Evolutionary conservation across 495 filamentous ascomycete genomes (phyloP), one percentile per base, ranked within the genome.

Genomic region (Penicillium odoratum): DNA sequence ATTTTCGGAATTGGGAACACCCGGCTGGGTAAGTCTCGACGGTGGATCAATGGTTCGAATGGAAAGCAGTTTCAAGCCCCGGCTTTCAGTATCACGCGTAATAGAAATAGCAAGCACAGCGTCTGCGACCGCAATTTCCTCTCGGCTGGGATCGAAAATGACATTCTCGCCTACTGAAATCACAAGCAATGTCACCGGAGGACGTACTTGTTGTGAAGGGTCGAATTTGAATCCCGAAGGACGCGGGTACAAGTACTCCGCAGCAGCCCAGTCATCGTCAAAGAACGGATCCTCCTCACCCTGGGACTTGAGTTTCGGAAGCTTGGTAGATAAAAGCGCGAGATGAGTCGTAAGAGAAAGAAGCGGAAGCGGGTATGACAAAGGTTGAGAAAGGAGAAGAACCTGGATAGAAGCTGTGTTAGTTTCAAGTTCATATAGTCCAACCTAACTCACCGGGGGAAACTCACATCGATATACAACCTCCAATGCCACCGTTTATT

Each of bases 271-370:
- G 74, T 99, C 94, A 75, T 99, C 95, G 78, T 97, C 88, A 78
- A 99, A 98, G 64, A 96, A 85, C 2, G 95, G 95, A 65, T 99
- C 95, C 75, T 99, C 94, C 68, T 96, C 92, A 53, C 80, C 80
- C 65, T 92, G 85, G 25, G 91, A 95, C 67, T 90, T 89, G 25
- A 95, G 77, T 31, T 86, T 82, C 16, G 94, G 94, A 3, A 98
- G 83, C 55, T 88, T 87, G 7, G 93, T 91, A 42, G 88, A 84
- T 48, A 96, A 86, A 30, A 99, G 89, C n/a, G 94, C 94, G 57
- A 99, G 88, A 72, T 98, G 92, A 3, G 91, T 95, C 1, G 94
- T 96, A 34, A 98, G 82, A 33, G 90, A 94, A 36, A 98, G 85
- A 7, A 98, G 85, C 2, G 95, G 93, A 13, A 97, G 85, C 0